Evolutionary conservation across 2,329 filamentous ascomycete genomes (phyloP).

Genomic region (Anthostomella pinea): DNA sequence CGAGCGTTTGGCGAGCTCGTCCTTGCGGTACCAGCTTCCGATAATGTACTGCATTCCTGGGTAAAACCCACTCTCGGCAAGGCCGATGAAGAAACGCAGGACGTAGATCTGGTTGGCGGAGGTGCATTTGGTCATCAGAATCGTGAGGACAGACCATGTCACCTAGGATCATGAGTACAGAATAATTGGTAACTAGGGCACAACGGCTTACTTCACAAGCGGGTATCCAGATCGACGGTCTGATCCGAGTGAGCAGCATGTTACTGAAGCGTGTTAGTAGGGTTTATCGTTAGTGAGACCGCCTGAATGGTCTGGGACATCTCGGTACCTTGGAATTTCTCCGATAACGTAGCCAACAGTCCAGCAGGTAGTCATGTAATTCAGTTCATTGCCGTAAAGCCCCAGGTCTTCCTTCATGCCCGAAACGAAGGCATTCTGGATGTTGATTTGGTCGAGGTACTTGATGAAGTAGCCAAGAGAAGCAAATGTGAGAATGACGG

Average conservation of each 20-base stretch:
- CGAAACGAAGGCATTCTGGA: slow-evolving; percentile 43
- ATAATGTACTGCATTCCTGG: slow-evolving; percentile 36
- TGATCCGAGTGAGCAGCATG: slow-evolving; percentile 33
- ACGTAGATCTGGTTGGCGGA: slow-evolving; percentile 34
- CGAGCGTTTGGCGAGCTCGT: slow-evolving; percentile 45
- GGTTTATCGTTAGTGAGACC: too few relatives aligned
- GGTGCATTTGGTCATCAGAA: slow-evolving; percentile 33
- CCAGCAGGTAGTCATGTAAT: slow-evolving; percentile 31
- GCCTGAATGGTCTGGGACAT: too few relatives aligned
- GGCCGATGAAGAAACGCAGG: slow-evolving; percentile 35
- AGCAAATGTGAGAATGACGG: slow-evolving; percentile 39
- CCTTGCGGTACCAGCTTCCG: slow-evolving; percentile 37
- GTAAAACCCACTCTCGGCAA: slow-evolving; percentile 30
- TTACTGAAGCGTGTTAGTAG: slow-evolving; percentile 27
- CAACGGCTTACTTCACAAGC: slow-evolving; percentile 25
- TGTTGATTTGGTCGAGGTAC: slow-evolving; percentile 33
- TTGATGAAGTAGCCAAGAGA: slow-evolving; percentile 45
- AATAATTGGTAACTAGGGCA: not conserved
- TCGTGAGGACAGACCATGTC: slow-evolving; percentile 32
- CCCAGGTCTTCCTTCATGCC: slow-evolving; percentile 44
- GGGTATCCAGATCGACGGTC: slow-evolving; percentile 38
- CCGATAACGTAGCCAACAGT: slow-evolving; percentile 32
- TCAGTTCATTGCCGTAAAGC: slow-evolving; percentile 40
- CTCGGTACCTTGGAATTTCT: slow-evolving; percentile 29
- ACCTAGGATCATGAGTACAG: slow-evolving; percentile 10